A percentile compares a stretch with the other conserved stretches of the same genome.
These are phyloP conservation scores for Komagataella mondaviorum DNA, from an alignment of 805 yeast genomes.

Conservation along the genomic window DNA sequence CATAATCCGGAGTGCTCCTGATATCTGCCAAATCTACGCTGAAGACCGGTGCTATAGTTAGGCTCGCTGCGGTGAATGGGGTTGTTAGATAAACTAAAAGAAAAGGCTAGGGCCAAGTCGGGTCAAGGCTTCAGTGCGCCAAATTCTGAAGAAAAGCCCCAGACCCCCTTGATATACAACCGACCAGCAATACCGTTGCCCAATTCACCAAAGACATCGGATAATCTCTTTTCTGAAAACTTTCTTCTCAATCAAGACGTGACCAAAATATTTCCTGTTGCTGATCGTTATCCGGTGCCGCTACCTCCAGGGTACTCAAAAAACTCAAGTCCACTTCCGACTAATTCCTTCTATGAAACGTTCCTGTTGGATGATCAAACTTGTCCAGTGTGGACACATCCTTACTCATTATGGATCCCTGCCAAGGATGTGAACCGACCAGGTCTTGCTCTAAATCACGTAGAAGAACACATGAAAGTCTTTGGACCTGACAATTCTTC, in stretches of 20 bases:
- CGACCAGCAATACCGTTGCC: not conserved
- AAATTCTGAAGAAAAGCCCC: not conserved
- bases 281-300: conserved; percentile 1
- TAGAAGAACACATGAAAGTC: conserved; percentile 42
- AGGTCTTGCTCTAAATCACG: conserved; percentile 57
- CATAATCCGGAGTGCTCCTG: not conserved
- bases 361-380: conserved; percentile 50
- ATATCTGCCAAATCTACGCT: not conserved
- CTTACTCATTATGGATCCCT: conserved; percentile 57
- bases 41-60: not conserved
- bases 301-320: not conserved
- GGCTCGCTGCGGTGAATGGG: not conserved
- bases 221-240: not conserved
- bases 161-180: not conserved
- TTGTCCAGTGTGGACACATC: conserved; percentile 62
- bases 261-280: not conserved
- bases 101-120: not conserved
- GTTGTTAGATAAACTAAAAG: not conserved
- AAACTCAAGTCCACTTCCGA: conserved; percentile 27
- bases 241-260: not conserved
- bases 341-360: conserved; percentile 68
- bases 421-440: conserved; percentile 18
- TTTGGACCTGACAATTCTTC: conserved; percentile 42
- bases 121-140: not conserved
- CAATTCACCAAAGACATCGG: not conserved